Evolutionary conservation across 2,329 filamentous ascomycete species (phyloP), one percentile per base, ranked within the genome.

Genomic region (Fusarium drepaniforme): DNA sequence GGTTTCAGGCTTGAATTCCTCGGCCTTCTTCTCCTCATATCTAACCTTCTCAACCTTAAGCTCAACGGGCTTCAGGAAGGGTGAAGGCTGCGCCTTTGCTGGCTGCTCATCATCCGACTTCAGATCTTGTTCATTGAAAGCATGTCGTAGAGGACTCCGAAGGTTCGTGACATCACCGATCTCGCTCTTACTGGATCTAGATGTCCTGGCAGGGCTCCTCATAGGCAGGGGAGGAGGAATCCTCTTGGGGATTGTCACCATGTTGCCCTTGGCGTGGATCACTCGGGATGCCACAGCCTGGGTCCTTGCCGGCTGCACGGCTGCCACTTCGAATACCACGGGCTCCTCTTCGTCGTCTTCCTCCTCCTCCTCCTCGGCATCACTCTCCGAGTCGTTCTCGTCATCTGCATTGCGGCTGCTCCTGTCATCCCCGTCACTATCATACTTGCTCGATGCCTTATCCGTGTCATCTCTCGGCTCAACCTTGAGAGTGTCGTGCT

Each of bases 241-340:
- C 40, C 95, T 90, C 84, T 96, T 97, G 15, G 94, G 91, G 68
- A 98, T 97, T 56, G 91, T 95, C 33, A 98, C 94, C 61, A 98
- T 86, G 61, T 93, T 93, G 28, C 95, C 94, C 79, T 94, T 93
- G 44, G 91, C 93, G 35, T 89, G 88, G 67, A 95, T 91, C 66
- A 91, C 88, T 64, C 93, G 90, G 2, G 93, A 91, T 3, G 90
- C 88, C 58, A 91, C 85, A 46, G 90, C 89, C 63, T 91, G 89
- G 8, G 88, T 87, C 46, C 81, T 79, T 18, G 90, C 85, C 18
- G 88, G 88, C 71, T 90, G 88, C 23, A 88, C 86, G 18, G 90
- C 86, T 6, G 88, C 90, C 63, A 94, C 89, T 77, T 94, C 92
- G 70, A 92, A 93, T 35, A 95, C 89, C 38, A 94, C 86, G 3